Evolutionary conservation across 768 basidiomycete genomes (phyloP).

Genomic region (Mycena filopes): DNA sequence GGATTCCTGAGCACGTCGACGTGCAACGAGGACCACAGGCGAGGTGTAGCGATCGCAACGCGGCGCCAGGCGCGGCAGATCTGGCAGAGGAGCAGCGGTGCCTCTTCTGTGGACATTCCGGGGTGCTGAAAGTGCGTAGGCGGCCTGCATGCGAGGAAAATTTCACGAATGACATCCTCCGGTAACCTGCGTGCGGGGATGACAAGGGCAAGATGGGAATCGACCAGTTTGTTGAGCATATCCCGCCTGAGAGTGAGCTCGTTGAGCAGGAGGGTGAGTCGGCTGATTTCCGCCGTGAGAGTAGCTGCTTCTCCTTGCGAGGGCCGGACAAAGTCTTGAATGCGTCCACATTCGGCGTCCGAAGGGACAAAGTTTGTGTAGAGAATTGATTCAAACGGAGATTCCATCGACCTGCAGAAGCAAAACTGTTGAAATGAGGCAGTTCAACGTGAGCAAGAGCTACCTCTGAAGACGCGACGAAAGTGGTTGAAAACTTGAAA

Average conservation of each 20-base stretch:
- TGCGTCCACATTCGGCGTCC: not conserved
- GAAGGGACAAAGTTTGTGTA: constrained; percentile 3
- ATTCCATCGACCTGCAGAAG: constrained; percentile 6
- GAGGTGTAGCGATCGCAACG: not conserved
- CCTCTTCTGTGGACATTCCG: not conserved
- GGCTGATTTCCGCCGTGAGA: not conserved
- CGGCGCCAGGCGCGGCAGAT: not conserved
- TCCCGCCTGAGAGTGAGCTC: not conserved
- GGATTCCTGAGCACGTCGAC: no score
- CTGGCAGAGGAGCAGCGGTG: not conserved
- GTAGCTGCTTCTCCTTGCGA: not conserved
- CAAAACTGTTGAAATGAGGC: no score
- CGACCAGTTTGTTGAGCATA: not conserved
- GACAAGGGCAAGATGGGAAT: not conserved
- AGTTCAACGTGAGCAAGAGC: no score
- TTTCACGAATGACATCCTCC: not conserved
- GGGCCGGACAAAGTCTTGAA: not conserved
- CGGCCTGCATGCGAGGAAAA: not conserved
- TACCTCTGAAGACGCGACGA: no score
- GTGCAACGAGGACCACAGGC: not conserved
- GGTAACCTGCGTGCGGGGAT: not conserved
- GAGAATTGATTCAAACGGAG: constrained; percentile 3
- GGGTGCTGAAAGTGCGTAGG: not conserved
- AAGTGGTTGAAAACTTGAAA: no score
- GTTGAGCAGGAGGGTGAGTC: not conserved